These are phyloP conservation scores for Candida orba DNA, from an alignment of 805 yeast genomes.

Conservation along the genomic window DNA sequence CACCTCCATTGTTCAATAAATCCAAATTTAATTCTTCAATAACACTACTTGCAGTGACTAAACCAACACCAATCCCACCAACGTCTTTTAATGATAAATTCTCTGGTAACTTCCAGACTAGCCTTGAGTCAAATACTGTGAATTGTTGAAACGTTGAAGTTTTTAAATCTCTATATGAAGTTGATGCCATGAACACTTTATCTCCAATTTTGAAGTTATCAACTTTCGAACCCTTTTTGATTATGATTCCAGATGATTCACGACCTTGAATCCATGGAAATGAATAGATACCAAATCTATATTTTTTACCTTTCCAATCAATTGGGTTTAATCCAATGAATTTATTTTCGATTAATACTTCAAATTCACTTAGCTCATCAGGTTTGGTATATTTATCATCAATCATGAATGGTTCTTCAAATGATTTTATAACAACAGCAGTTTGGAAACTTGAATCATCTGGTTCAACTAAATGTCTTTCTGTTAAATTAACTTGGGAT, in stretches of 20 bases:
- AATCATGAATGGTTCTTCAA: conserved; percentile 20
- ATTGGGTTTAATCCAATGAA: conserved; percentile 39
- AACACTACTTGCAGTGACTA: conserved; percentile 36
- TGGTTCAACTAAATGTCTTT: conserved; percentile 9
- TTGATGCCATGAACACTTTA: conserved; percentile 37
- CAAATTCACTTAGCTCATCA: conserved; percentile 21
- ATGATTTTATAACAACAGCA: conserved; percentile 22
- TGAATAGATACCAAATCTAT: conserved; percentile 37
- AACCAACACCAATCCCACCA: conserved; percentile 40
- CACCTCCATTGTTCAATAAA: conserved; percentile 2
- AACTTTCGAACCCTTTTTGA: conserved; percentile 29
- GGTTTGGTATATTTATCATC: conserved; percentile 17
- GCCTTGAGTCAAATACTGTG: conserved; percentile 36
- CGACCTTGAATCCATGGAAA: conserved; percentile 47
- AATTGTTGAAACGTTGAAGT: conserved; percentile 42
- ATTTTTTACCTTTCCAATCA: conserved; percentile 43
- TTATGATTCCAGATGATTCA: conserved; percentile 36
- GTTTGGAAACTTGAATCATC: conserved; percentile 14
- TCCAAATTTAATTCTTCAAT: conserved; percentile 22
- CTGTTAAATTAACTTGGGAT: conserved; percentile 9
- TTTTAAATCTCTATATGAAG: conserved; percentile 39
- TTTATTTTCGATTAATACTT: conserved; percentile 25
- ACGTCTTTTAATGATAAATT: conserved; percentile 31
- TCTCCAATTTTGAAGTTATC: conserved; percentile 27
- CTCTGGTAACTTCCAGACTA: conserved; percentile 38